A percentile compares a stretch with the other conserved stretches of the same genome.
phyloP scores from a whole-genome alignment of 176 grass and related monocot genomes.

The Oryza longistaminata region DNA sequence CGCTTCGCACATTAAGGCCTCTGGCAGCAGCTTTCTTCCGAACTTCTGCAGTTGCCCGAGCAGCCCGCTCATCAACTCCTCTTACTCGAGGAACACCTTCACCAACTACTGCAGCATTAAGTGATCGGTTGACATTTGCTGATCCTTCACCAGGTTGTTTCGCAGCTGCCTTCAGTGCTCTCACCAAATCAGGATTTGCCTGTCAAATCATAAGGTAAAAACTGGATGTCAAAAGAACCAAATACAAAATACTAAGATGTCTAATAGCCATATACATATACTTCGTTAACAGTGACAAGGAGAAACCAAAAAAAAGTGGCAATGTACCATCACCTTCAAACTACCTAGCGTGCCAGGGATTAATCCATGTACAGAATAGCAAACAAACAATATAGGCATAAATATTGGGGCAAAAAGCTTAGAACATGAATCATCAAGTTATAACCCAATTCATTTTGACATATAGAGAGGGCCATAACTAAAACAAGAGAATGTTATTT shows the following conservation, averaged over 20 bases:
- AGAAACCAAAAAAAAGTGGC: neutral
- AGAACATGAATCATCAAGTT: neutral
- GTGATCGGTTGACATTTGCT: constrained; percentile 48
- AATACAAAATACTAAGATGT: neutral
- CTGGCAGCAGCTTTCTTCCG: constrained; percentile 84
- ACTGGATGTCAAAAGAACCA: neutral
- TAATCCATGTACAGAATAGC: neutral
- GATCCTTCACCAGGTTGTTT: constrained; percentile 51
- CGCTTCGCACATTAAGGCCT: constrained; percentile 68
- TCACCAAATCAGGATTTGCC: constrained; percentile 73
- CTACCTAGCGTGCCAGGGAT: neutral
- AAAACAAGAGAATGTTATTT: neutral
- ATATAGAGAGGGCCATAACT: neutral
- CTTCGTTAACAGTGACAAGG: neutral
- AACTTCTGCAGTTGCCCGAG: constrained; percentile 67
- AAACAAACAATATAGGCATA: neutral
- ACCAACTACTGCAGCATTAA: constrained; percentile 54
- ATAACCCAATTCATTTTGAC: neutral
- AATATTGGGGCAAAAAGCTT: neutral
- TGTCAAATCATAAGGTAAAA: constrained; percentile 31
- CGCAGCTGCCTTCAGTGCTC: constrained; percentile 80
- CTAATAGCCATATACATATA: neutral
- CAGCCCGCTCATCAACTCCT: constrained; percentile 76
- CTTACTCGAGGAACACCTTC: constrained; percentile 65
- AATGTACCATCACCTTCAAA: neutral